Base-by-base conservation (phyloP, 2,329 filamentous ascomycete genomes). In the Zymoseptoria pseudotritici region DNA sequence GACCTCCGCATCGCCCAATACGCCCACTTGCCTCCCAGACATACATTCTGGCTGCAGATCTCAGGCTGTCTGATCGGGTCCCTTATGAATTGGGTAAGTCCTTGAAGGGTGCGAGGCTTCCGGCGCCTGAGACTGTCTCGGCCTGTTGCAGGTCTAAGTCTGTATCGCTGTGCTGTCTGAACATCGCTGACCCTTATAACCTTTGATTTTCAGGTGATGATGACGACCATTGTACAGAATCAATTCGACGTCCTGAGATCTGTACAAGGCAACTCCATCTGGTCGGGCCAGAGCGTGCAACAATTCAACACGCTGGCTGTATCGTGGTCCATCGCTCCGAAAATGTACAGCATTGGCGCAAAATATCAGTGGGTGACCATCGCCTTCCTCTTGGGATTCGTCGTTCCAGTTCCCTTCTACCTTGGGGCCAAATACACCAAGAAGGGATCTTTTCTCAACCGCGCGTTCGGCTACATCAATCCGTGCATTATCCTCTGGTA, bases 251-350 rank as follows among this genome's bases (percentile, higher is more conserved):
- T 79, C 42, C 70, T 81, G 1, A 62, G 71, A 6, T 71, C 74
- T 20, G 72, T 77, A 7, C 65, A 78, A 53, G 79, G 78, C 4
- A 75, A 72, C 54, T 76, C 75, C 61, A 75, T 79, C 50, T 81
- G 79, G 79, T 77, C 75, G 24, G 79, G 80, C n/a, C 75, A 78
- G 11, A 75, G 76, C 49, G 71, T 80, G 1, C 79, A 82, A 64
- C 71, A 72, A 53, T 70, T 69, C 71, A 81, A 81, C 63, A 75
- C 77, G n/a, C 70, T 74, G 13, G 75, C 75, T 29, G 70, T 75
- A 17, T 69, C 74, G 2, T 78, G 74, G 72, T 67, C 70, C 2
- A 68, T 79, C n/a, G 74, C 77, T 5, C 72, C 74, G 50, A 66
- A 76, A n/a, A 71, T 81, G 63, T 80, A 78, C 66, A 72, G 69